Percentiles rank a stretch among this genome's conserved stretches.
Evolutionary conservation across 495 filamentous ascomycete genomes (phyloP).

Genomic region (Staphylotrichum longicolle): DNA sequence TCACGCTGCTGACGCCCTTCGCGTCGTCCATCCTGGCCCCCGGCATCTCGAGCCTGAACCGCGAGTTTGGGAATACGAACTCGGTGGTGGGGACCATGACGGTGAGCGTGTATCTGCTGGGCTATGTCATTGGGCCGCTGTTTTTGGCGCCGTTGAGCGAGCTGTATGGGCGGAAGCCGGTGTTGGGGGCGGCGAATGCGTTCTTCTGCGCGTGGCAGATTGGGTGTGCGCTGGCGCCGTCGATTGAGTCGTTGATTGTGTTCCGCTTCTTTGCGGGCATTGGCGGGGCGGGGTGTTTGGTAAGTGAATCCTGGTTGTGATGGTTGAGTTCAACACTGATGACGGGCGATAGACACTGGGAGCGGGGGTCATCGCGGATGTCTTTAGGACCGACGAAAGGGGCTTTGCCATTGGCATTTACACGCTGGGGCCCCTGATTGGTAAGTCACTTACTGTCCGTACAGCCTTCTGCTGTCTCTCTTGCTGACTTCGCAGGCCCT

Average conservation of each 20-base stretch:
- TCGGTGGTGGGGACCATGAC: conserved; percentile 37
- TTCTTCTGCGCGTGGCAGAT: conserved; percentile 71
- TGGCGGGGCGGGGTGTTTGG: conserved; percentile 35
- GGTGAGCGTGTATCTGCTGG: conserved; percentile 47
- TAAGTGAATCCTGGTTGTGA: conserved; percentile 8
- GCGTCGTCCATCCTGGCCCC: conserved; percentile 67
- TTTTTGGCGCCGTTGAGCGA: conserved; percentile 70
- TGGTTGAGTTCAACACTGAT: not conserved
- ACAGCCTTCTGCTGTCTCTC: not conserved
- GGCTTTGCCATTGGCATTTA: conserved; percentile 58
- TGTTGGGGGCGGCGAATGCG: conserved; percentile 60
- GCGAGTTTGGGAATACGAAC: conserved; percentile 50
- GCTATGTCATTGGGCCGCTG: conserved; percentile 45
- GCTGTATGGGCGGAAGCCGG: conserved; percentile 65
- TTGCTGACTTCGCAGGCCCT: conserved; percentile 35
- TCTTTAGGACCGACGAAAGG: conserved; percentile 54
- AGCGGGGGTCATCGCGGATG: conserved; percentile 56
- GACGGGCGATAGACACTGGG: conserved; percentile 41
- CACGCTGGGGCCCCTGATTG: conserved; percentile 43
- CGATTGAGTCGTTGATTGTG: conserved; percentile 55
- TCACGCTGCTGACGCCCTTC: conserved; percentile 61
- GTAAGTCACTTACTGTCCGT: conserved; percentile 32
- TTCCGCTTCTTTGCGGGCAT: conserved; percentile 64
- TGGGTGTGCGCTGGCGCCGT: conserved; percentile 64
- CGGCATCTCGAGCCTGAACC: conserved; percentile 51